Conservation (phyloP, 768 basidiomycete species). For the Collybia mongolica region DNA sequence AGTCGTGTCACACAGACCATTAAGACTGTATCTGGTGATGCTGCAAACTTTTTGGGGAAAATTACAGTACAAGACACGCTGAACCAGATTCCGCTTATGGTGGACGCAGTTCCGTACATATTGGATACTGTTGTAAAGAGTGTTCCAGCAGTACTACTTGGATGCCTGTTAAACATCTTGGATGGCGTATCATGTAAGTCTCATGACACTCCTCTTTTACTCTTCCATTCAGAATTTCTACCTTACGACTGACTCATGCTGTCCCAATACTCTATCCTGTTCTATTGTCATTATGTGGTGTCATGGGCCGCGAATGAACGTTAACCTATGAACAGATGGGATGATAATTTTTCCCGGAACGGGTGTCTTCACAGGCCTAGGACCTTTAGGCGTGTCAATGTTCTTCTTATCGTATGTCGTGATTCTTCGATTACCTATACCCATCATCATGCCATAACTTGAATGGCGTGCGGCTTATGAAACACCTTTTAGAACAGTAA, state of each 20-base stretch:
- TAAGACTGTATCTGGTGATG: too few species aligned
- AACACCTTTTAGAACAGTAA: conserved; percentile 50
- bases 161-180: conserved; percentile 82
- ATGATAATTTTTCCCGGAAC: conserved; percentile 94
- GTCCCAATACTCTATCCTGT: neutral
- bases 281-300: too few species aligned
- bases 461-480: neutral
- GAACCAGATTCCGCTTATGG: neutral
- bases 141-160: conserved; percentile 84
- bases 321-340: conserved; percentile 56
- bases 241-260: too few species aligned
- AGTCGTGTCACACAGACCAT: too few species aligned
- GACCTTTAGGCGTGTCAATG: conserved; percentile 91
- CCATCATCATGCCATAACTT: conserved; percentile 3
- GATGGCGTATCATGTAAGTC: conserved; percentile 89
- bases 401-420: conserved; percentile 78
- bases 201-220: neutral
- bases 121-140: conserved; percentile 35
- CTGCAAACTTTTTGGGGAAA: too few species aligned
- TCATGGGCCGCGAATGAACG: neutral
- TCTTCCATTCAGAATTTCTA: neutral
- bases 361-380: conserved; percentile 76
- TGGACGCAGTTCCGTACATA: conserved; percentile 4
- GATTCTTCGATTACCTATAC: neutral
- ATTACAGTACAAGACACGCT: too few species aligned